Conservation (phyloP, 352 stramenopile genomes). For the Plasmopara muralis region DNA sequence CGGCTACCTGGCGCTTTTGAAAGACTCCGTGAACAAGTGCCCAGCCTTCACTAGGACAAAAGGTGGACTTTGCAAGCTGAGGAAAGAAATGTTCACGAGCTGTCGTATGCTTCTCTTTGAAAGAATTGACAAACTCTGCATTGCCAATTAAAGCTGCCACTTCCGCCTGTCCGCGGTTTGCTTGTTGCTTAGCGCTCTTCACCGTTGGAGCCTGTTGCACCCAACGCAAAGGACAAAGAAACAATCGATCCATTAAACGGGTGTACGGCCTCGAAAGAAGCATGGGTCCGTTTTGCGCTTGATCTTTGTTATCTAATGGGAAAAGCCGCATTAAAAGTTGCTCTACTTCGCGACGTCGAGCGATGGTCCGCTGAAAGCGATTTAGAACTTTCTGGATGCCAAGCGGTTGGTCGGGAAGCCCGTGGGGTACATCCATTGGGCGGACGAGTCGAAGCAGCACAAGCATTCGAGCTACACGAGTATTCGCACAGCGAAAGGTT, state of each 20-base stretch:
- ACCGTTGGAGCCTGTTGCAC: slow-evolving; percentile 47
- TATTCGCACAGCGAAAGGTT: slow-evolving; percentile 58
- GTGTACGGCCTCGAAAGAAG: slow-evolving; percentile 53
- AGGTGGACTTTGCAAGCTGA: slow-evolving; percentile 45
- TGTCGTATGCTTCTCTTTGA: slow-evolving; percentile 57
- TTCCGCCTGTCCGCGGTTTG: slow-evolving; percentile 40
- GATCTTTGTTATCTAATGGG: slow-evolving; percentile 46
- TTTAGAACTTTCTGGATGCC: slow-evolving; percentile 54
- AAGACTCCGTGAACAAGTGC: slow-evolving; percentile 77
- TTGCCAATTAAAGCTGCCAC: slow-evolving; percentile 55
- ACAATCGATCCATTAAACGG: slow-evolving; percentile 48
- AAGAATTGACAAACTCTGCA: slow-evolving; percentile 59
- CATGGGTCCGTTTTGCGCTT: slow-evolving; percentile 9
- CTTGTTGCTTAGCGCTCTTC: slow-evolving; percentile 39
- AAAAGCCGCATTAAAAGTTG: slow-evolving; percentile 38
- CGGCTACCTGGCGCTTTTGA: slow-evolving; percentile 30
- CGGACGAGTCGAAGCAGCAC: slow-evolving; percentile 60
- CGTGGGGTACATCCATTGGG: slow-evolving; percentile 39
- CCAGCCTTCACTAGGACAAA: slow-evolving; percentile 65
- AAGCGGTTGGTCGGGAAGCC: slow-evolving; percentile 51
- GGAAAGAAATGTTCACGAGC: slow-evolving; percentile 46
- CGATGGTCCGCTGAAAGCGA: slow-evolving; percentile 41
- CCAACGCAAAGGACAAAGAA: slow-evolving; percentile 58
- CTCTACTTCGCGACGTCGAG: slow-evolving; percentile 49
- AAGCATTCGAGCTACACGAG: slow-evolving; percentile 56